Evolutionary conservation across 2,329 filamentous ascomycete species (phyloP), one percentile per base, ranked within the genome.

Genomic region (Aspergillus alliaceus): DNA sequence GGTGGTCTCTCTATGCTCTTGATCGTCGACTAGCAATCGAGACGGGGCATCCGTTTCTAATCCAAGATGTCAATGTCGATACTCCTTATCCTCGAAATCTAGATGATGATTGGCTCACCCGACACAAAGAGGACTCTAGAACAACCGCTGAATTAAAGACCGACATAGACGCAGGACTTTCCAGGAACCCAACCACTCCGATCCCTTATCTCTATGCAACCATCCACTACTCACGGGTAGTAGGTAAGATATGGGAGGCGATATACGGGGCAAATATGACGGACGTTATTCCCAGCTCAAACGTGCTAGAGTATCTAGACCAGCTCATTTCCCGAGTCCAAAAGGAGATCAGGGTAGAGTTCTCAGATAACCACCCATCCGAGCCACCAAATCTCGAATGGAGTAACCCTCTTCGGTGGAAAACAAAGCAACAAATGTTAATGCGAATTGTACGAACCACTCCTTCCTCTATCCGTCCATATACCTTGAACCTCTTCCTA

Each of bases 1-100:
- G 69, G 56, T 72, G 70, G 70, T 66, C 66, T 37, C 58, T 69
- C 1, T 68, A 68, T 35, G 34, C 63, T 2, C 44, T 69, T 50
- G 66, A 69, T 42, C 58, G 66, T 25, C 52, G 66, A 52, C 18
- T 68, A 20, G 59, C 66, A 6, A 63, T 68, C 32, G 65, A 67
- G 31, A 68, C 64, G 0, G 66, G 66, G 5, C 66, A 62, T 18
- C 66, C 66, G 7, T 66, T 67, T n/a, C 20, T 69, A 1, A 66
- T 69, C 12, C 65, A 67, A 27, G 66, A 69, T 29, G 29, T 64
- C 1, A 68, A 69, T 22, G 56, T 66, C 8, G 63, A 67, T 35
- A 60, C 63, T 2, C 58, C 53, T 9, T 44, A 61, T 4, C 66
- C 66, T 9, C 62, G 42, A 25, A 29, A 59, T 12, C 48, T 66